Base-by-base conservation (phyloP, 2,329 filamentous ascomycete genomes). In the Penicillium sp. region DNA sequence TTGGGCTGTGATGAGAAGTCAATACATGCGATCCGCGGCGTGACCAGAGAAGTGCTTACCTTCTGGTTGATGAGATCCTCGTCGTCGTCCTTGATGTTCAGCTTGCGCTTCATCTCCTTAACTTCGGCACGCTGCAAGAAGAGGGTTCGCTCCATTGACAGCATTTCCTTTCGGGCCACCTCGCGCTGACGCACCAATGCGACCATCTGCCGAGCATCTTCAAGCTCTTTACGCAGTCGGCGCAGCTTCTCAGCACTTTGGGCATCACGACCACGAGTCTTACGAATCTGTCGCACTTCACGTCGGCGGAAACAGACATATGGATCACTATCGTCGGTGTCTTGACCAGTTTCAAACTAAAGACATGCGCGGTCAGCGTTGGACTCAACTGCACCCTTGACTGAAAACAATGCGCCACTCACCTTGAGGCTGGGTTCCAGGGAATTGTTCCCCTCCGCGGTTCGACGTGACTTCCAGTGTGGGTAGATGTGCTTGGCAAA, bases 301-400 rank as follows among this genome's bases (percentile, higher is more conserved):
- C 95, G 90, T 66, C 95, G 87, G 72, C 95, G 87, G 84, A 99
- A 99, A 77, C 95, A 99, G 69, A 99, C 93, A 77, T 96, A 99
- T 48, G 95, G 95, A 76, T 99, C 95, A 68, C 90, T 86, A 72
- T 99, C 95, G 74, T 99, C 95, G 59, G 89, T 96, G 63, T 98
- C 93, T 71, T 91, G 90, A 62, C 95, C 91, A 47, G 88, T 96
- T 79, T 99, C 95, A 64, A 96, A 95, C 79, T 81, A 68, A 53
- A 41, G 16, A 48, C 41, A 33, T 39, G 16, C 5, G 21, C 22
- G 37, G 63, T 69, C 54, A 70, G 67, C 53, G 49, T 47, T 16
- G 8, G 13, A 10, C 37, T 43, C 35, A 8, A 44, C 9, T 33
- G 14, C 9, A 7, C 27, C 27, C 27, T 33, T 33, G 5, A 35